phyloP scores from a whole-genome alignment of 306 rosid species.

The Lagenaria siceraria region DNA sequence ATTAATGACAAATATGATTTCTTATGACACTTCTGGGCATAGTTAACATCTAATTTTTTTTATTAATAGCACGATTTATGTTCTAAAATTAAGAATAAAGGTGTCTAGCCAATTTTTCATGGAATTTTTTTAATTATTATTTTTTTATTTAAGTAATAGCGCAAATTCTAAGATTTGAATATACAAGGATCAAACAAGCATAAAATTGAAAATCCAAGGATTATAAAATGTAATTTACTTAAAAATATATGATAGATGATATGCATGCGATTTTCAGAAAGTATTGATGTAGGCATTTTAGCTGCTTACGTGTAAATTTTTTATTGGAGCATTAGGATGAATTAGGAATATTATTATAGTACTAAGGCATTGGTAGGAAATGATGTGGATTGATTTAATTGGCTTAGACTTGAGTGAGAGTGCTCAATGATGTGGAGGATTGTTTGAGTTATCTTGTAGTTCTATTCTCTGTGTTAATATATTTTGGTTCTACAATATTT shows the following conservation, averaged over 20 bases:
- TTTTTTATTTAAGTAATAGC: background rate
- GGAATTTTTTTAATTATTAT: background rate
- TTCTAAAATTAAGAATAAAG: background rate
- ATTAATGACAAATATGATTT: background rate
- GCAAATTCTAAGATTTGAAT: background rate
- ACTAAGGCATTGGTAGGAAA: too few relatives aligned
- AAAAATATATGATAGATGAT: background rate
- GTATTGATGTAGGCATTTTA: background rate
- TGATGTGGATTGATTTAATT: background rate
- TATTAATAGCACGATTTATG: background rate
- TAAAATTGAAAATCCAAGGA: background rate
- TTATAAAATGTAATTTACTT: background rate
- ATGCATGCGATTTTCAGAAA: background rate
- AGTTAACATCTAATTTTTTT: too few relatives aligned
- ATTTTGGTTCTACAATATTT: background rate
- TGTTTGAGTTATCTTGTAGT: background rate
- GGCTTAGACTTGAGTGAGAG: background rate
- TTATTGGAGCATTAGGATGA: background rate
- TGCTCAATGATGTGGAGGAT: background rate
- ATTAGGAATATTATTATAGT: background rate
- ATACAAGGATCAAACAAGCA: background rate
- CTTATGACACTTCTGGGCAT: background rate
- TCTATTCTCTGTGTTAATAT: background rate
- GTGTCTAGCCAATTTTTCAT: background rate
- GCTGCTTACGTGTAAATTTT: background rate